These are phyloP conservation scores for Cladosporium sphaerospermum DNA, from an alignment of 2,329 filamentous ascomycete species.

Conservation along the genomic window DNA sequence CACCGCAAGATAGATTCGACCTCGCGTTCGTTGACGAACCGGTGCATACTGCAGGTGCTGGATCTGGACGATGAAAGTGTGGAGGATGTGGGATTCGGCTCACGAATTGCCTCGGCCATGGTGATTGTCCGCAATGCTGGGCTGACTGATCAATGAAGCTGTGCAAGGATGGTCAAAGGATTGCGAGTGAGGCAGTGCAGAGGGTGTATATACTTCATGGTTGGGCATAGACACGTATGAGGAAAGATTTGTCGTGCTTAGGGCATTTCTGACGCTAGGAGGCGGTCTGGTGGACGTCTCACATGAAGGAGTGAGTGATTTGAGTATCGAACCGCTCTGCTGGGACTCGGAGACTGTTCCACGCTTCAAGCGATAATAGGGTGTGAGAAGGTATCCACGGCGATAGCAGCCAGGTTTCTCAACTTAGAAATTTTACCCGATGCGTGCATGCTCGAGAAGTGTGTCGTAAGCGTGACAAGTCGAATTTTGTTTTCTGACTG, in stretches of 20 bases:
- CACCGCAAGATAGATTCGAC: slow-evolving; percentile 24
- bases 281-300: not conserved
- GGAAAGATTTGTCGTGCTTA: not conserved
- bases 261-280: not conserved
- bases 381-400: too few species aligned
- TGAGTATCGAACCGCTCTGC: not conserved
- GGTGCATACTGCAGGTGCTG: slow-evolving; percentile 11
- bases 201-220: not conserved
- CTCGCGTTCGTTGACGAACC: slow-evolving; percentile 19
- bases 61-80: not conserved
- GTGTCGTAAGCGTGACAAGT: too few species aligned
- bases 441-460: too few species aligned
- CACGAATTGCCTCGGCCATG: not conserved
- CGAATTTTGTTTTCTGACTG: too few species aligned
- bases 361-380: too few species aligned
- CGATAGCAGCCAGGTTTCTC: too few species aligned
- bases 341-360: not conserved
- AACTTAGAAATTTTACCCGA: too few species aligned
- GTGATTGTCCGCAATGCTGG: not conserved
- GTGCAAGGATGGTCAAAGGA: not conserved
- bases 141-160: not conserved
- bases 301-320: not conserved
- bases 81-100: not conserved
- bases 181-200: not conserved
- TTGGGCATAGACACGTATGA: not conserved